Evolutionary conservation across 202 grass and related monocot species (phyloP), one percentile per base, ranked within the genome.

Genomic region (Dendrocalamus latiflorus): DNA sequence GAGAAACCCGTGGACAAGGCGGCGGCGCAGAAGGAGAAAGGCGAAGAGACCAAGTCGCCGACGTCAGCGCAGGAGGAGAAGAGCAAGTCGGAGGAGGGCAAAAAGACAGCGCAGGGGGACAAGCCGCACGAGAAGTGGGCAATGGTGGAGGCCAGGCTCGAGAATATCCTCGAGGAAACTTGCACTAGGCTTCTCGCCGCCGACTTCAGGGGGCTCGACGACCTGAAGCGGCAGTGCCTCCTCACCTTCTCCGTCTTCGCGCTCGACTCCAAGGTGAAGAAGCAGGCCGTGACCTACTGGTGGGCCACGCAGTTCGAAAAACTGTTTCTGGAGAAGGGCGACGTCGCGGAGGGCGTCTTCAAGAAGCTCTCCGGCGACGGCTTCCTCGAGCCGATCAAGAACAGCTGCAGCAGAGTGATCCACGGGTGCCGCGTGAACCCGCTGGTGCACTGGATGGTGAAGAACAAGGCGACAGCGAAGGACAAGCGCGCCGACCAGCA

Each of bases 231-330:
- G 69, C 17, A 8, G 11, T 86, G 91, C 79, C 82, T 93, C 15
- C 85, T 86, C 62, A 85, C 70, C 82, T 82, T 93, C 58, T 61
- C 88, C 51, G 50, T 88, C 74, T 93, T 93, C 82, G 54, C 75
- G 1, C 63, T 82, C n/a, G 56, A 22, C 34, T 25, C 56, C 4
- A 2, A 75, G 49, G 83, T 93, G 69, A 93, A 90, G 82, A 93
- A 88, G 56, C 80, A 87, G 17, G 18, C 22, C 24, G 70, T 93
- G 54, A 76, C 82, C 4, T 85, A 93, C 42, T 93, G 91, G 88
- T 93, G 88, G 91, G 84, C 74, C 14, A 65, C 82, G 5, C 30
- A 53, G 70, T 67, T 65, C 72, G 6, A 76, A 13, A n/a, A n/a
- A n/a, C 63, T 83, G 4, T n/a, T 1, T 1, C 4, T 26, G 75